These are phyloP conservation scores for Ustilago shanxiensis DNA, from an alignment of 1,284 basidiomycete genomes.

Conservation along the genomic window DNA sequence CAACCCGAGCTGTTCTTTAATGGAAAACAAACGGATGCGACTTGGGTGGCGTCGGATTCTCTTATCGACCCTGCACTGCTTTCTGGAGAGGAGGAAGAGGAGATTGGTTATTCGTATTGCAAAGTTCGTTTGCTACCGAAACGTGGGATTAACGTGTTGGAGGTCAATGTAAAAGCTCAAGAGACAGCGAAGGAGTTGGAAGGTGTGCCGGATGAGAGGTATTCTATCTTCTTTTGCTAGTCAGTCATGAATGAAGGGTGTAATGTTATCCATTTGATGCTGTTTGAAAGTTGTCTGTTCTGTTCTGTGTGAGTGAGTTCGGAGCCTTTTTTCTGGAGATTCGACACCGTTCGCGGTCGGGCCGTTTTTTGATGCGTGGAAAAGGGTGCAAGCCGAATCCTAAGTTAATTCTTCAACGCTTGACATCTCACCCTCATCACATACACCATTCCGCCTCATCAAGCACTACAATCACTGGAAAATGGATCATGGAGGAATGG, in stretches of 20 bases:
- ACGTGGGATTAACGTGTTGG: slow-evolving; percentile 46
- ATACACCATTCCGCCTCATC: too few species aligned
- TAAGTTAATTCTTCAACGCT: too few species aligned
- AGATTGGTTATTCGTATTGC: slow-evolving; percentile 34
- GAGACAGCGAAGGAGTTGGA: slow-evolving; percentile 5
- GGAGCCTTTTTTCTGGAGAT: slow-evolving; percentile 1
- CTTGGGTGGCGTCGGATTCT: slow-evolving; percentile 24
- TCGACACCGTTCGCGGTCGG: neutral
- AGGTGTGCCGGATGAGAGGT: slow-evolving; percentile 29
- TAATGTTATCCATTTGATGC: neutral
- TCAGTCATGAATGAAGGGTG: neutral
- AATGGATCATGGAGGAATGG: slow-evolving; percentile 25
- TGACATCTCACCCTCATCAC: neutral
- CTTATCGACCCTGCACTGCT: slow-evolving; percentile 22
- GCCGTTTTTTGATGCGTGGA: neutral
- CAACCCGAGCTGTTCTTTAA: slow-evolving; percentile 39
- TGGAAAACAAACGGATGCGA: slow-evolving; percentile 20
- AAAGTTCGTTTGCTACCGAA: slow-evolving; percentile 34
- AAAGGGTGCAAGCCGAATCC: neutral
- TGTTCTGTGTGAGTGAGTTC: neutral
- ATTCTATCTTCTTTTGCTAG: slow-evolving; percentile 46
- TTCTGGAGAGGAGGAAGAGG: slow-evolving; percentile 5
- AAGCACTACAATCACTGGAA: too few species aligned
- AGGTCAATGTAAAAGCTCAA: slow-evolving; percentile 31
- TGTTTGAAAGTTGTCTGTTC: too few species aligned